phyloP scores from a whole-genome alignment of 352 stramenopile genomes.

The Globisporangium emineosum region DNA sequence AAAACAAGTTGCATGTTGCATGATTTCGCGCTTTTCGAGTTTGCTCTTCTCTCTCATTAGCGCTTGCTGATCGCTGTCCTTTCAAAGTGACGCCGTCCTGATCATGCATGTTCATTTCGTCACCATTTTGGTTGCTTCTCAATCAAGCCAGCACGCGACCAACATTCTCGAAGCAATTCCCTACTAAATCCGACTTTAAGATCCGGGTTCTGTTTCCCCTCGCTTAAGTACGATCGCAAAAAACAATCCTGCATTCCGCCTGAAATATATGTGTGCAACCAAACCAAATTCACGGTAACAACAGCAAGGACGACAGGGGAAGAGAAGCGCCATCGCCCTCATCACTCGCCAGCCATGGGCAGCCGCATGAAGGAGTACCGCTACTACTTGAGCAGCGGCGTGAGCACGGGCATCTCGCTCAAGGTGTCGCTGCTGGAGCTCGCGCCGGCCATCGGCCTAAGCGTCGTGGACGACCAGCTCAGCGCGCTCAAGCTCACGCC shows the following conservation, averaged over 20 bases:
- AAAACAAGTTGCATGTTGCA: constrained; percentile 7
- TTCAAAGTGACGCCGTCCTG: neutral
- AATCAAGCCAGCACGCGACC: neutral
- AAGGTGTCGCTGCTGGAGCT: constrained; percentile 81
- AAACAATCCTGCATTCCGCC: neutral
- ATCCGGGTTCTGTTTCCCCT: neutral
- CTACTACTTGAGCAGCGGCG: constrained; percentile 86
- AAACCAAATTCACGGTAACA: neutral
- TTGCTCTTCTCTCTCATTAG: neutral
- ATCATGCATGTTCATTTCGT: neutral
- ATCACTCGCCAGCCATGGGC: constrained; percentile 28
- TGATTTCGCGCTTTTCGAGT: neutral
- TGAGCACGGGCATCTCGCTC: constrained; percentile 76
- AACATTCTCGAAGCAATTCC: neutral
- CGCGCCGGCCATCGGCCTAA: constrained; percentile 44
- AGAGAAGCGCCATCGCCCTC: neutral
- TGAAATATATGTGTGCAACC: neutral
- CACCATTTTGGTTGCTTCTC: neutral
- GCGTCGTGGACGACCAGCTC: constrained; percentile 23
- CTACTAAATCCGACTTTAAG: neutral
- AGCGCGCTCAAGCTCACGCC: constrained; percentile 10
- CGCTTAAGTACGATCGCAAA: neutral
- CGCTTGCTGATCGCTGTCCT: neutral
- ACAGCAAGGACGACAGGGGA: neutral
- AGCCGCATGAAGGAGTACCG: constrained; percentile 85